A percentile compares a stretch with the other conserved stretches of the same genome.
Evolutionary conservation across 352 stramenopile genomes (phyloP).

Genomic region (Phytophthora foliorum): DNA sequence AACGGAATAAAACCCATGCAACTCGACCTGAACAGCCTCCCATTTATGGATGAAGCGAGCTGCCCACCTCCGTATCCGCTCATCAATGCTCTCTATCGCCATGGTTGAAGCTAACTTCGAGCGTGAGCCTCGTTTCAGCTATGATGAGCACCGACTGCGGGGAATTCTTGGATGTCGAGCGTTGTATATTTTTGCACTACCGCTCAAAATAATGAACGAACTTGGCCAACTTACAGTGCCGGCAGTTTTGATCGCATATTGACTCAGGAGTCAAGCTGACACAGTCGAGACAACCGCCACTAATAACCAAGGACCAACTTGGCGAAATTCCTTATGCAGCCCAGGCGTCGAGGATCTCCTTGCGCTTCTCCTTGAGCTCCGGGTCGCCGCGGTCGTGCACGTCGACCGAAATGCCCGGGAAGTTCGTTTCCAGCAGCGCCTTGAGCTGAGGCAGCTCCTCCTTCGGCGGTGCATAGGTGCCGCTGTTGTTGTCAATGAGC

Average conservation of each 20-base stretch:
- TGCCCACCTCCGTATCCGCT: neutral
- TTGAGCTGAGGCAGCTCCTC: constrained; percentile 39
- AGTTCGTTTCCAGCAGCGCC: constrained; percentile 39
- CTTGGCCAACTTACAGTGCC: neutral
- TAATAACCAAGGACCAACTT: neutral
- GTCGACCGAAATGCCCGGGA: constrained; percentile 37
- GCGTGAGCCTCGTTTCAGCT: neutral
- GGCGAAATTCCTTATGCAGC: constrained; percentile 5
- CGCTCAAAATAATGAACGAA: neutral
- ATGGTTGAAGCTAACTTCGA: constrained; percentile 1
- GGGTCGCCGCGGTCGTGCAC: constrained; percentile 31
- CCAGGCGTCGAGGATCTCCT: constrained; percentile 43
- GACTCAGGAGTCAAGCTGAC: too few species aligned
- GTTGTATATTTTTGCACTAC: neutral
- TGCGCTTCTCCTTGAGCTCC: constrained; percentile 29
- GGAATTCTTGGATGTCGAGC: too few species aligned
- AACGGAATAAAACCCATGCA: constrained; percentile 29
- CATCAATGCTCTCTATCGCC: neutral
- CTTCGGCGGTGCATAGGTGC: constrained; percentile 43
- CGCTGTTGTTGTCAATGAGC: constrained; percentile 53
- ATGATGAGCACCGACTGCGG: neutral
- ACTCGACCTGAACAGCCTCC: constrained; percentile 34
- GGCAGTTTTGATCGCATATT: too few species aligned
- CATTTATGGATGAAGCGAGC: constrained; percentile 27
- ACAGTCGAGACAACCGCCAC: too few species aligned